These are phyloP conservation scores for Scytalidium sp. DNA, from an alignment of 2,329 filamentous ascomycete species.

Conservation along the genomic window DNA sequence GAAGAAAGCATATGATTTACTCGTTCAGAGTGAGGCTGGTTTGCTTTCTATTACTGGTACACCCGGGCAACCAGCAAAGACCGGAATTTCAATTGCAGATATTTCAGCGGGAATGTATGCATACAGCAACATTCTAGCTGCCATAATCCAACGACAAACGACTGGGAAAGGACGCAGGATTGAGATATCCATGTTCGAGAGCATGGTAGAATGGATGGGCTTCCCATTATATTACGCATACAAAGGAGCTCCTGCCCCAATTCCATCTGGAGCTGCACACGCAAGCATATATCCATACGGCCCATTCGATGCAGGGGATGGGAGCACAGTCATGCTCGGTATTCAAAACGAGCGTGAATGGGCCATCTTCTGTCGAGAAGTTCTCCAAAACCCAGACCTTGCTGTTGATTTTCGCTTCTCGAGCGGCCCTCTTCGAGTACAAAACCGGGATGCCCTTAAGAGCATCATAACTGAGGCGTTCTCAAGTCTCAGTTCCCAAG, in stretches of 20 bases:
- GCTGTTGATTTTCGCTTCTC: conserved; percentile 43
- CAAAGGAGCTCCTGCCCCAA: conserved; percentile 39
- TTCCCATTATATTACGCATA: conserved; percentile 54
- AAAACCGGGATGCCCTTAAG: conserved; percentile 45
- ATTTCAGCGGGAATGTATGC: conserved; percentile 52
- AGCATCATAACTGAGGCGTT: conserved; percentile 43
- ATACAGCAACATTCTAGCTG: conserved; percentile 48
- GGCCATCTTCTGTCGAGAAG: conserved; percentile 43
- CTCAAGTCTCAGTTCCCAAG: conserved; percentile 31
- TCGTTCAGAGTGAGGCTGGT: conserved; percentile 53
- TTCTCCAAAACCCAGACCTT: conserved; percentile 40
- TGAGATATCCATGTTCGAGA: conserved; percentile 57
- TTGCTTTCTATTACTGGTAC: conserved; percentile 49
- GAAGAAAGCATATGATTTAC: conserved; percentile 54
- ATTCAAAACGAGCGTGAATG: conserved; percentile 58
- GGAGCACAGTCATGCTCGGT: conserved; percentile 50
- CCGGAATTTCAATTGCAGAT: conserved; percentile 52
- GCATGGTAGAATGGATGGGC: conserved; percentile 57
- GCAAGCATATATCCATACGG: conserved; percentile 56
- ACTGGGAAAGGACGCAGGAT: conserved; percentile 46
- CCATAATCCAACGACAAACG: conserved; percentile 44
- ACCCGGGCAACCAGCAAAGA: conserved; percentile 41
- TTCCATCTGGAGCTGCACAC: conserved; percentile 48
- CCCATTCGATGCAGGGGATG: conserved; percentile 47
- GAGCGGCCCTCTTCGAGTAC: conserved; percentile 41